Percentiles rank a stretch among this genome's conserved stretches.
phyloP scores from a whole-genome alignment of 2,329 filamentous ascomycete species.

The Elsinoe fawcettii region DNA sequence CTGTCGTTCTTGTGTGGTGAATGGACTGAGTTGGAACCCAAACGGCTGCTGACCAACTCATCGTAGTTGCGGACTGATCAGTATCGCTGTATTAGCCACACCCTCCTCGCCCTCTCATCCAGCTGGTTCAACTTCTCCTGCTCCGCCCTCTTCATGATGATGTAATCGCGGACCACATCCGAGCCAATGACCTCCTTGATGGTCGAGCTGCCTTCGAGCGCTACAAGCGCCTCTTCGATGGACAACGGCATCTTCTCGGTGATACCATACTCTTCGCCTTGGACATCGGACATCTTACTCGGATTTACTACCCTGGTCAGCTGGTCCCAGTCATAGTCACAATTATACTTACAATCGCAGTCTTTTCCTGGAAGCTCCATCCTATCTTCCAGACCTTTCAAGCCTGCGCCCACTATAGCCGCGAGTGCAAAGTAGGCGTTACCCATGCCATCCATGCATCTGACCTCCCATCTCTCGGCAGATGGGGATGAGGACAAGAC shows the following conservation, averaged over 20 bases:
- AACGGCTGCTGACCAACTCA: not conserved
- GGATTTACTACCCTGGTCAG: conserved; percentile 40
- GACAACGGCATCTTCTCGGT: conserved; percentile 46
- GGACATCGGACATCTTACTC: conserved; percentile 39
- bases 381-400: conserved; percentile 44
- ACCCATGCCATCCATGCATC: conserved; percentile 68
- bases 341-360: conserved; percentile 32
- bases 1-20: no score
- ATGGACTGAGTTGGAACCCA: no score
- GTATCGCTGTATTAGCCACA: conserved; percentile 61
- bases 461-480: conserved; percentile 67
- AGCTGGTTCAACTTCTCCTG: conserved; percentile 45
- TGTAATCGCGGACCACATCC: conserved; percentile 50
- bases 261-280: conserved; percentile 49
- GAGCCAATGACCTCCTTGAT: conserved; percentile 42
- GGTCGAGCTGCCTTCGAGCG: conserved; percentile 42
- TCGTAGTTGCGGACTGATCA: conserved; percentile 26
- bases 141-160: conserved; percentile 54
- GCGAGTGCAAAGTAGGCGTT: conserved; percentile 67
- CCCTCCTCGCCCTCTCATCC: conserved; percentile 39
- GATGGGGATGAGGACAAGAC: conserved; percentile 32
- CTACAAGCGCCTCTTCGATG: conserved; percentile 48
- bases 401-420: conserved; percentile 53
- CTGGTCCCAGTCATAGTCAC: not conserved
- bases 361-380: conserved; percentile 45